phyloP scores from a whole-genome alignment of 768 basidiomycete genomes.

The Rhizopogon roseolus region DNA sequence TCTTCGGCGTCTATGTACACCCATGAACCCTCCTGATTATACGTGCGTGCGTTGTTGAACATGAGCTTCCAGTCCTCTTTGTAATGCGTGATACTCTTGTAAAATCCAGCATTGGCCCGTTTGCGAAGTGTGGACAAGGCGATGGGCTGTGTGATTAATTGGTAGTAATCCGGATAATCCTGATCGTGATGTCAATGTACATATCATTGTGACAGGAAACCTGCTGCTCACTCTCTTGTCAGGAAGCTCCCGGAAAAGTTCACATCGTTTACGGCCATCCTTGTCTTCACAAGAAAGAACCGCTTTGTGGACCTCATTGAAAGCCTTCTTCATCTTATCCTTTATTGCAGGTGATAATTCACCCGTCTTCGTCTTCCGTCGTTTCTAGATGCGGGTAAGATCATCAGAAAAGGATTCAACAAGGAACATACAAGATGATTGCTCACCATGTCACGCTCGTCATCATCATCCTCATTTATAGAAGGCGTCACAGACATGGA shows the following conservation, averaged over 20 bases:
- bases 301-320: constrained; percentile 70
- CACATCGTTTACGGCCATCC: constrained; percentile 74
- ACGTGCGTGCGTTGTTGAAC: constrained; percentile 91
- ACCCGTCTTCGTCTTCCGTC: constrained; percentile 67
- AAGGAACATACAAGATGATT: not conserved
- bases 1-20: constrained; percentile 92
- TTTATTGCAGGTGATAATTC: constrained; percentile 56
- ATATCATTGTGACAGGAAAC: constrained; percentile 1
- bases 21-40: constrained; percentile 94
- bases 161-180: constrained; percentile 93
- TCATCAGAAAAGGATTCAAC: not conserved
- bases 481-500: constrained; percentile 77
- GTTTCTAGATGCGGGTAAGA: constrained; percentile 51
- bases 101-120: constrained; percentile 56
- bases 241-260: constrained; percentile 85
- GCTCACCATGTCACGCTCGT: constrained; percentile 67
- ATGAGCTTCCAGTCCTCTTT: constrained; percentile 83
- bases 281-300: constrained; percentile 69
- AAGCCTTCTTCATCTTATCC: constrained; percentile 81
- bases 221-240: constrained; percentile 55
- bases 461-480: constrained; percentile 68
- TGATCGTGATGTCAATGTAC: constrained; percentile 25
- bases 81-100: constrained; percentile 72
- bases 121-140: constrained; percentile 84
- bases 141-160: constrained; percentile 84